Evolutionary conservation across 2,329 filamentous ascomycete species (phyloP).

Genomic region (Ophiosphaerella korrae): DNA sequence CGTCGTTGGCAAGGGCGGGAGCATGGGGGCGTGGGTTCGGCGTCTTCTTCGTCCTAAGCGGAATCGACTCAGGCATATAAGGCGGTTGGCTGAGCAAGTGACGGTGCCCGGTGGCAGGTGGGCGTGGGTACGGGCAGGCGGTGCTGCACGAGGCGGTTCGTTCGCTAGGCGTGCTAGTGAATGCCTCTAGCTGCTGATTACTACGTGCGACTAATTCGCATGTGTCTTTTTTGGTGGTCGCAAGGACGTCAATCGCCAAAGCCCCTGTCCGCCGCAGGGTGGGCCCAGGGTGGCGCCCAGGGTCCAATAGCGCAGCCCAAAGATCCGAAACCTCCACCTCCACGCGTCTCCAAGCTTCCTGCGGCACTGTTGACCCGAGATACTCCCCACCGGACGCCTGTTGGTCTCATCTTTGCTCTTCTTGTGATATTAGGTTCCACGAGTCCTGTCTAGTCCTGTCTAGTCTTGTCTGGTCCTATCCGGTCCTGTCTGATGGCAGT

Average conservation of each 20-base stretch:
- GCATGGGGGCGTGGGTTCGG: slow-evolving; percentile 2
- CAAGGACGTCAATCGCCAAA: background rate
- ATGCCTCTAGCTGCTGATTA: background rate
- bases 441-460: background rate
- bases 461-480: too few species aligned
- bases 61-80: slow-evolving; percentile 47
- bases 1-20: slow-evolving; percentile 21
- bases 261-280: background rate
- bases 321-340: slow-evolving; percentile 5
- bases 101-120: slow-evolving; percentile 8
- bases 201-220: background rate
- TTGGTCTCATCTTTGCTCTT: too few species aligned
- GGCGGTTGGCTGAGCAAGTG: slow-evolving; percentile 30
- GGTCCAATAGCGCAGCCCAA: slow-evolving; percentile 4
- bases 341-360: background rate
- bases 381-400: too few species aligned
- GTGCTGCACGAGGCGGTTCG: slow-evolving; percentile 16
- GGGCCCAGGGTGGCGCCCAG: background rate
- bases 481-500: background rate
- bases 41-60: slow-evolving; percentile 36
- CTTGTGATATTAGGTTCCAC: background rate
- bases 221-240: background rate
- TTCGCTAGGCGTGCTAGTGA: slow-evolving; percentile 3
- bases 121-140: slow-evolving; percentile 11
- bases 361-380: too few species aligned